Conservation (phyloP, 192 early-diverging fungal species). For the Funneliformis geosporum region DNA sequence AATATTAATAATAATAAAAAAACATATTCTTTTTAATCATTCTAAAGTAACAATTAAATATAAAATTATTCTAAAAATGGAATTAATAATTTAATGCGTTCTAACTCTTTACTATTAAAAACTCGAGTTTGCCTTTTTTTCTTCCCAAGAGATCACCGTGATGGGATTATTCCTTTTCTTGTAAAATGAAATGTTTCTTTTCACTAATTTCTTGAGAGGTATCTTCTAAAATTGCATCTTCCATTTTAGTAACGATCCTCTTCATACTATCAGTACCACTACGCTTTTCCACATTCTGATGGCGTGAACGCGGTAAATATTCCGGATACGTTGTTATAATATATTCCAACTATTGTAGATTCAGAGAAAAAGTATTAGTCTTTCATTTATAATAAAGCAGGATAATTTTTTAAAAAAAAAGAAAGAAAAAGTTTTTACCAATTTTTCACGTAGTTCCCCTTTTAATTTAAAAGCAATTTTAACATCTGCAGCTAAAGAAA, state of each 20-base stretch:
- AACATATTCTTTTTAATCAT: no score
- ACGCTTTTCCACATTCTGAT: background rate
- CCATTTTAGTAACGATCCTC: constrained; percentile 14
- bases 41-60: no score
- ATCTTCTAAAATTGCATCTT: background rate
- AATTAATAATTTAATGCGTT: no score
- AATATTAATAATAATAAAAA: no score
- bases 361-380: background rate
- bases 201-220: background rate
- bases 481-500: background rate
- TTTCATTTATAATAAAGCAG: no score
- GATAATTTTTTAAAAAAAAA: background rate
- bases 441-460: constrained; percentile 14
- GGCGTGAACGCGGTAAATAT: constrained; percentile 1
- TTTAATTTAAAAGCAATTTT: background rate
- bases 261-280: constrained; percentile 21
- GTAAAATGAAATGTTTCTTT: background rate
- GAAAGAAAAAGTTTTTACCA: constrained; percentile 5
- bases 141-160: no score
- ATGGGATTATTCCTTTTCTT: background rate
- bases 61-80: no score
- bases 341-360: constrained; percentile 18
- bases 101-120: no score
- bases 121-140: no score
- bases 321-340: constrained; percentile 14